Conservation (phyloP, 306 rosid species). For the Malus sieversii region DNA sequence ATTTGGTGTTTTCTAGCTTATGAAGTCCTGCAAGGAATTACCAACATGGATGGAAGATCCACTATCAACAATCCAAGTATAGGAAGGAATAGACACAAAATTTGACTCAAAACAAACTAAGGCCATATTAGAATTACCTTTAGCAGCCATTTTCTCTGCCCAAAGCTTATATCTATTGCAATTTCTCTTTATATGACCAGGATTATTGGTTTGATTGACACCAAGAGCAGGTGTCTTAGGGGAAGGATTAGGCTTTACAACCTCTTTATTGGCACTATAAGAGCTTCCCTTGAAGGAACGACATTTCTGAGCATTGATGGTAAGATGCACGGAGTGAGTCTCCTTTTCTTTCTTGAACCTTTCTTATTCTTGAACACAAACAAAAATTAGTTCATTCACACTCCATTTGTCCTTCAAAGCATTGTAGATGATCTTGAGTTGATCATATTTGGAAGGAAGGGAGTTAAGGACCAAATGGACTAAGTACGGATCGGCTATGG, state of each 20-base stretch:
- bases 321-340: too few relatives aligned
- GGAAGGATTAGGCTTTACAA: neutral
- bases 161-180: neutral
- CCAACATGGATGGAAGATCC: neutral
- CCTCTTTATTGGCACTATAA: neutral
- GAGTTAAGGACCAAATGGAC: neutral
- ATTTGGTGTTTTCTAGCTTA: neutral
- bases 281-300: fast-evolving
- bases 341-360: too few relatives aligned
- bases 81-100: neutral
- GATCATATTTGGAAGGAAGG: neutral
- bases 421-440: neutral
- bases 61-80: neutral
- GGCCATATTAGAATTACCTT: neutral
- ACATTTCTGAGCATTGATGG: neutral
- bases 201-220: neutral
- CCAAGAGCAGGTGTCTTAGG: neutral
- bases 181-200: neutral
- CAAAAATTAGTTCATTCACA: neutral
- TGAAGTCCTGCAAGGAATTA: neutral
- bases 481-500: neutral
- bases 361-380: too few relatives aligned
- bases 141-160: neutral
- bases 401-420: neutral
- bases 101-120: neutral